phyloP scores from a whole-genome alignment of 2,329 filamentous ascomycete genomes.

The Exophiala aquamarina region DNA sequence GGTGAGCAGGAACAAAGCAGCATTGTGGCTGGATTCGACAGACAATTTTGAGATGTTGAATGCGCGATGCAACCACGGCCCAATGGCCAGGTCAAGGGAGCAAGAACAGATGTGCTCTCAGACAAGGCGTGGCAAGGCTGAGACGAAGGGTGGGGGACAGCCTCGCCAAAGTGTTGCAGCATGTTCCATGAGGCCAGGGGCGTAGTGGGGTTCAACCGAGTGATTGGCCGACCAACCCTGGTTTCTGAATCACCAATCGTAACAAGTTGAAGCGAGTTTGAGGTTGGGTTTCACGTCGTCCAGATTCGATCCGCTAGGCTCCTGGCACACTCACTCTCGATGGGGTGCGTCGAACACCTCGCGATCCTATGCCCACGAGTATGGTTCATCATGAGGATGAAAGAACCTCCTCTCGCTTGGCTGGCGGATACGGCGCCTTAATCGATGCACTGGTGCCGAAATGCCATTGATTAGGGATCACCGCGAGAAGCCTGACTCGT shows the following conservation, averaged over 20 bases:
- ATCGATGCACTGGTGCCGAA: too few relatives aligned
- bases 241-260: slow-evolving; percentile 16
- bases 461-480: too few relatives aligned
- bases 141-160: slow-evolving; percentile 7
- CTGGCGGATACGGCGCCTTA: too few relatives aligned
- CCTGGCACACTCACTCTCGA: too few relatives aligned
- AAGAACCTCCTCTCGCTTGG: too few relatives aligned
- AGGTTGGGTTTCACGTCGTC: slow-evolving; percentile 11
- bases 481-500: too few relatives aligned
- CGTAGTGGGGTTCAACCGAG: slow-evolving; percentile 1
- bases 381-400: too few relatives aligned
- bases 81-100: slow-evolving; percentile 10
- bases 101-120: slow-evolving; percentile 2
- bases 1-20: too few relatives aligned
- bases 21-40: background rate
- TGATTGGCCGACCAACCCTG: slow-evolving; percentile 5
- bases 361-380: too few relatives aligned
- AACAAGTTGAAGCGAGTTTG: slow-evolving; percentile 15
- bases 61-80: slow-evolving; percentile 8
- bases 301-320: background rate
- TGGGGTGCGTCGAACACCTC: too few relatives aligned
- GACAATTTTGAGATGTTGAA: background rate
- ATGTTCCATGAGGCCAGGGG: slow-evolving; percentile 10
- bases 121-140: slow-evolving; percentile 13
- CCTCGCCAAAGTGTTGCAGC: slow-evolving; percentile 18